Evolutionary conservation across 371 early-diverging fungal genomes (phyloP).

Genomic region (Rhizomucor miehei): DNA sequence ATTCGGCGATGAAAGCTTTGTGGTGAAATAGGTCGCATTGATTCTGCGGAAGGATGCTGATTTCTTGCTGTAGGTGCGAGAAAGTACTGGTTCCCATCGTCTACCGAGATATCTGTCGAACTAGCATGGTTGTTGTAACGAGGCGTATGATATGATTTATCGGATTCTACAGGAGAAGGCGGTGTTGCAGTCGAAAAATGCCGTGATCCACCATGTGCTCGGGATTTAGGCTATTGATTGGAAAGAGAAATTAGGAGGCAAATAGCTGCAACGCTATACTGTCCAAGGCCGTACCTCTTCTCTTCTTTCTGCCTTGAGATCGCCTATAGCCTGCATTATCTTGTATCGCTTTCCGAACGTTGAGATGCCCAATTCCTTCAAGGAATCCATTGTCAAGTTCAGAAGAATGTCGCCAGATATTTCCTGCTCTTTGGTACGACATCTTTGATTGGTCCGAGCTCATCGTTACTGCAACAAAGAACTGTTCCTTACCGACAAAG

Average conservation of each 20-base stretch:
- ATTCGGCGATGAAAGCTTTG: slow-evolving; percentile 28
- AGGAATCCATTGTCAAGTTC: slow-evolving; percentile 57
- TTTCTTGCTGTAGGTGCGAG: not conserved
- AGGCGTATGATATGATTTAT: slow-evolving; percentile 19
- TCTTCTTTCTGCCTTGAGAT: slow-evolving; percentile 16
- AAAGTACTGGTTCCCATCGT: not conserved
- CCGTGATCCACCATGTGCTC: too few species aligned
- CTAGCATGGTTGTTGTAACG: not conserved
- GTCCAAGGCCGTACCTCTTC: not conserved
- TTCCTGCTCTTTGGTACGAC: slow-evolving; percentile 51
- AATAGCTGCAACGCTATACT: too few species aligned
- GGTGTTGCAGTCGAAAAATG: slow-evolving; percentile 3
- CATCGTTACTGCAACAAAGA: slow-evolving; percentile 3
- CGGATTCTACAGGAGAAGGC: slow-evolving; percentile 17
- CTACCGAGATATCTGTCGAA: not conserved
- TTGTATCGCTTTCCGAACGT: slow-evolving; percentile 72
- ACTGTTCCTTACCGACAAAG: slow-evolving; percentile 54
- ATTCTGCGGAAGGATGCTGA: slow-evolving; percentile 2
- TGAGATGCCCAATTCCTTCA: slow-evolving; percentile 69
- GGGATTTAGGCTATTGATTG: too few species aligned
- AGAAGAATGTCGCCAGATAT: slow-evolving; percentile 70
- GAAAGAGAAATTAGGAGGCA: too few species aligned
- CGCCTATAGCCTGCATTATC: slow-evolving; percentile 65
- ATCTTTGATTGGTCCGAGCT: not conserved
- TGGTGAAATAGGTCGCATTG: slow-evolving; percentile 31